A percentile compares a stretch with the other conserved stretches of the same genome.
Evolutionary conservation across 2,329 filamentous ascomycete species (phyloP).

Genomic region (Pseudopyrenochaeta lycopersici): DNA sequence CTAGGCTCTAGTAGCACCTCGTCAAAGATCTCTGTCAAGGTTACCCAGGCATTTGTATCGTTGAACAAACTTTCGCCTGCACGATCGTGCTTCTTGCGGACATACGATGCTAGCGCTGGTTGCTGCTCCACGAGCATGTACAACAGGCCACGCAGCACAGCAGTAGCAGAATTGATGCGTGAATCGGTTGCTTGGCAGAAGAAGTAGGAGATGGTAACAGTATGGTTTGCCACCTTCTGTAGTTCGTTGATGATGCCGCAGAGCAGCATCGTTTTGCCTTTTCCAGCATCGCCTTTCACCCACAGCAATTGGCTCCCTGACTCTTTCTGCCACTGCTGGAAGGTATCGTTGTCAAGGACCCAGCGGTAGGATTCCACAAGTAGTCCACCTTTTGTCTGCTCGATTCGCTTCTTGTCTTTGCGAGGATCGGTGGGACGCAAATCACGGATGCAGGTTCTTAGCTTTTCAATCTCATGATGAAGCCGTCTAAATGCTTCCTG

Average conservation of each 20-base stretch:
- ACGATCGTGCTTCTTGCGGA: conserved; percentile 42
- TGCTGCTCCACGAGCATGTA: conserved; percentile 50
- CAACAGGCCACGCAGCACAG: conserved; percentile 56
- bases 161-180: conserved; percentile 55
- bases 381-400: conserved; percentile 10
- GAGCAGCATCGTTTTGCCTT: conserved; percentile 52
- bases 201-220: conserved; percentile 19
- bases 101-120: conserved; percentile 43
- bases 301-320: conserved; percentile 43
- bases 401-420: conserved; percentile 11
- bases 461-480: too few relatives aligned
- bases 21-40: conserved; percentile 43
- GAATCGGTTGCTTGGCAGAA: too few relatives aligned
- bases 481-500: neutral
- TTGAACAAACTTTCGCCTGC: conserved; percentile 24
- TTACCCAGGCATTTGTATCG: conserved; percentile 39
- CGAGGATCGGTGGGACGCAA: conserved; percentile 14
- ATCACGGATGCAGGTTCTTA: conserved; percentile 13
- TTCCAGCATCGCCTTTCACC: conserved; percentile 36
- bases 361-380: conserved; percentile 15
- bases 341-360: conserved; percentile 33
- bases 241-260: conserved; percentile 39
- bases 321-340: conserved; percentile 30
- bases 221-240: conserved; percentile 19
- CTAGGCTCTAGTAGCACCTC: conserved; percentile 51